Base-by-base conservation (phyloP, 164 flowering plant species). In the Platanus orientalis region DNA sequence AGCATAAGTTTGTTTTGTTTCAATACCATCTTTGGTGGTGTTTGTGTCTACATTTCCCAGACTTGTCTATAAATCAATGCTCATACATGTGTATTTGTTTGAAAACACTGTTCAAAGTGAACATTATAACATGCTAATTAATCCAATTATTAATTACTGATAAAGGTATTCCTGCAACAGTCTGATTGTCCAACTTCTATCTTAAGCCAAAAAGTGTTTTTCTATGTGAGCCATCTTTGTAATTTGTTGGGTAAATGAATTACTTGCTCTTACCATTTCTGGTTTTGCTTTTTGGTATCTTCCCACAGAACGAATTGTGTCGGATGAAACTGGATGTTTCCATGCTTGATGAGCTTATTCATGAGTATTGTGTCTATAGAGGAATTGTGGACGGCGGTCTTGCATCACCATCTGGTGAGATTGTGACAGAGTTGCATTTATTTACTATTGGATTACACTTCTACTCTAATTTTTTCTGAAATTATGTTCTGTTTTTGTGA, bases 351-450 rank as follows among this genome's bases (percentile, higher is more conserved):
- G 90, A 87, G 72, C 96, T 95, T 73, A 92, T 95, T 61, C 92
- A 70, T 40, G 99, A 95, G 68, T 95, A 90, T 65, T 92, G 99
- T 74, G 73, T 95, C 66, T 95, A 95, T 54, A 85, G 97, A 78
- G 99, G 98, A 44, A 86, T 95, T 34, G 92, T 95, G 67, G 91
- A 92, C 63, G 72, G 83, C 69, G 71, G 71, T 34, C 29, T 69
- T 57, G 40, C 73, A 49, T 60, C 73, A 39, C 42, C 69, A 45
- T 51, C 78, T 73, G 81, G 81, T 84, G 73, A 68, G 34, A 20
- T 54, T 45, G 25, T 61, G 23, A 58, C 13, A 16, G 23, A 30
- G n/a, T 26, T 56, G 29, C 34, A 19, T 28, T 50, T 47, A 2
- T 53, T 23, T 53, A 34, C 17, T 3, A 36, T 40, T 50, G 6